Evolutionary conservation across 139 green algal species (phyloP), one percentile per base, ranked within the genome.

Genomic region (Picochlorum costavermella): DNA sequence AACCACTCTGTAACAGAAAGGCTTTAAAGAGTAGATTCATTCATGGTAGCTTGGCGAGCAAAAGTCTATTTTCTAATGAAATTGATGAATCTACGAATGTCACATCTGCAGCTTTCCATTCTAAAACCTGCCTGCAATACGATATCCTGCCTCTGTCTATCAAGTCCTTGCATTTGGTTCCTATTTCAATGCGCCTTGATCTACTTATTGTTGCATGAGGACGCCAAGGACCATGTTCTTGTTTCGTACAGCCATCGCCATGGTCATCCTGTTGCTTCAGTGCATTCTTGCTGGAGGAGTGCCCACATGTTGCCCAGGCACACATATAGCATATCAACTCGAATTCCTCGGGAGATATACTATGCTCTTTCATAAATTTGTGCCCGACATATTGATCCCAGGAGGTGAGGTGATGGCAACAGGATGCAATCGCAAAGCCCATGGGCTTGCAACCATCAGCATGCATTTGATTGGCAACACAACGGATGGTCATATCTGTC

Each of bases 331-430:
- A 78, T 5, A 90, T 64, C 3, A 86, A 26, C 70, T 91, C 83
- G 69, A 95, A 95, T 26, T 95, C 86, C 43, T 69, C 25, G 0
- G 78, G 40, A 6, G 25, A 71, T 53, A 95, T 82, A 2, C 82
- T 86, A 12, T 75, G 56, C 12, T 45, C 4, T 8, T 29, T 8
- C n/a, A 89, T 81, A 17, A 80, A 40, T 3, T 61, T 11, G 67
- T 86, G 78, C 14, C 68, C 83, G 9, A 86, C 78, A 73, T 87
- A 92, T 33, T 83, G 57, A n/a, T 67, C 50, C 86, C 86, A 95
- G 49, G 65, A 71, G 75, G 83, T 92, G 31, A 81, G 71, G 75
- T 95, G 87, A 70, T 95, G 87, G 72, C 87, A 95, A 74, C 87
- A 95, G 0, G 86, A 86, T 2, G 86, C 86, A 1, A 95, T 53